Conservation (phyloP, 371 early-diverging fungal species). For the Smittium culicis region DNA sequence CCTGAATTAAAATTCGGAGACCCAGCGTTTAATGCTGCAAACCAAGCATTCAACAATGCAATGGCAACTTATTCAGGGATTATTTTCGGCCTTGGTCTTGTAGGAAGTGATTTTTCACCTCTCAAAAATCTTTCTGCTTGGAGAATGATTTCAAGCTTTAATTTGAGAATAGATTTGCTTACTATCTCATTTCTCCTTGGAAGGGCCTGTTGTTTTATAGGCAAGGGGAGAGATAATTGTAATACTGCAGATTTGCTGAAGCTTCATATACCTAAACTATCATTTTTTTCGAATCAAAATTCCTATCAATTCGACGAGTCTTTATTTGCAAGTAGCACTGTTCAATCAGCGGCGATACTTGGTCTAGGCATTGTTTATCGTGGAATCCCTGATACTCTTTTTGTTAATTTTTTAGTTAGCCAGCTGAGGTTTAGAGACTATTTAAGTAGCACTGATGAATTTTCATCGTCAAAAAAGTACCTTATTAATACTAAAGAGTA, state of each 20-base stretch:
- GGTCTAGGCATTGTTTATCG: background rate
- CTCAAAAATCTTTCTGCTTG: background rate
- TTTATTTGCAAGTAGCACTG: background rate
- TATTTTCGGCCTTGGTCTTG: background rate
- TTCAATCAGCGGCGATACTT: background rate
- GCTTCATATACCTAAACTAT: background rate
- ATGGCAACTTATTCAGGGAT: conserved; percentile 5
- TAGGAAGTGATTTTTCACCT: background rate
- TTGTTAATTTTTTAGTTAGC: background rate
- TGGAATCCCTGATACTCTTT: background rate
- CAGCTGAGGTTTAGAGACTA: background rate
- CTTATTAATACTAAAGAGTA: background rate
- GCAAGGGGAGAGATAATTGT: background rate
- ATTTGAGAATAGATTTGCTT: background rate
- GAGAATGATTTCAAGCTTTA: conserved; percentile 3
- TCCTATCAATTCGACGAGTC: background rate
- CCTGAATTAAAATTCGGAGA: background rate
- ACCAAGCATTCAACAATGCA: background rate
- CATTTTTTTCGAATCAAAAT: background rate
- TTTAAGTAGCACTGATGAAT: background rate
- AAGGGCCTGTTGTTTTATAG: conserved; percentile 1
- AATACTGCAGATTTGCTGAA: background rate
- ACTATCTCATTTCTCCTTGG: conserved; percentile 2
- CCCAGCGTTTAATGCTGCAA: background rate
- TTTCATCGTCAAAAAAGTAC: background rate